Base-by-base conservation (phyloP, 2,329 filamentous ascomycete species). In the Exophiala calicioides region DNA sequence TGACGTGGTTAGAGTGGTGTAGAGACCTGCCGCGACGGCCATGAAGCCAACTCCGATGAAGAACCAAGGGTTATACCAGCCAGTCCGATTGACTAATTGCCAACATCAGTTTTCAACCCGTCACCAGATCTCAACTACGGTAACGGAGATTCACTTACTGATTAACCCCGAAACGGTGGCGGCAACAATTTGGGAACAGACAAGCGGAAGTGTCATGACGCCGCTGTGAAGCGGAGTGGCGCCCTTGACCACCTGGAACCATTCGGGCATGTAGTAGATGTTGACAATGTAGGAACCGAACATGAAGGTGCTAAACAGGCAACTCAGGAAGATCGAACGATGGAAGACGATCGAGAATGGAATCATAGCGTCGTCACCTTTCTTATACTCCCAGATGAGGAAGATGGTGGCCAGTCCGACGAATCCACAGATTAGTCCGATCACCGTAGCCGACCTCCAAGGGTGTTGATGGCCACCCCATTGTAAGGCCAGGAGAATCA, bases 171-270 rank as follows among this genome's bases (percentile, higher is more conserved):
- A 27, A 20, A 47, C 9, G 2, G 45, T 40, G 3, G 54, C 39
- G 18, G 39, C 24, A 2, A 58, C 9, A 6, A 59, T 26, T 27
- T 58, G 57, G 24, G 33, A 6, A 6, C 55, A 12, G 3, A 57
- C 52, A 8, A 18, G 37, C 15, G 57, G 56, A n/a, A 59, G 40
- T 7, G 50, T 36, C 31, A 56, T 47, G 12, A 57, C 53, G 15
- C 57, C 56, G 24, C 54, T 57, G 27, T 47, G 40, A 4, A 47
- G 44, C n/a, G 57, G 56, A 4, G 60, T 62, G 8, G 62, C 62
- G 3, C 62, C 63, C 42, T 68, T 65, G 46, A 72, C 64, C 3
- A 66, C 68, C 53, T 76, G 71, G 53, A 74, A 73, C 61, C 66
- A 75, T 26, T 73, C 62, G 1, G 70, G 69, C 1, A 72, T 45